phyloP scores from a whole-genome alignment of 2,329 filamentous ascomycete genomes.

The Pseudogymnoascus sp. region DNA sequence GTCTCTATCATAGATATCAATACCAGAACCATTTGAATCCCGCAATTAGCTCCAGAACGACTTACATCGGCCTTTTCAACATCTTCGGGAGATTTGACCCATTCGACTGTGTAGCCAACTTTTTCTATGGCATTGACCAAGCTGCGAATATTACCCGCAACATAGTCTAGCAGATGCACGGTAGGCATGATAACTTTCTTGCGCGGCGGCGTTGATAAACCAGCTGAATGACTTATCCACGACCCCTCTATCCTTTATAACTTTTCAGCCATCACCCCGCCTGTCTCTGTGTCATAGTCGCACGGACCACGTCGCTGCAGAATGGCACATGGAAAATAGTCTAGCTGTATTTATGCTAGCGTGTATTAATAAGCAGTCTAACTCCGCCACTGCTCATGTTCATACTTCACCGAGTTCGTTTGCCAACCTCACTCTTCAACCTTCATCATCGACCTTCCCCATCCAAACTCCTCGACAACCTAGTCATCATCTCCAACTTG shows the following conservation, averaged over 20 bases:
- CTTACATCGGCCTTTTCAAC: slow-evolving; percentile 75
- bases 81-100: slow-evolving; percentile 79
- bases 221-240: slow-evolving; percentile 1
- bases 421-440: neutral
- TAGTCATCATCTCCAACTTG: neutral
- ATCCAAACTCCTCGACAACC: neutral
- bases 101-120: slow-evolving; percentile 85
- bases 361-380: neutral
- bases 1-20: slow-evolving; percentile 49
- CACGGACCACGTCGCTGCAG: neutral
- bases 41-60: slow-evolving; percentile 10
- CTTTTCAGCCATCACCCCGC: neutral
- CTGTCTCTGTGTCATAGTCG: neutral
- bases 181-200: slow-evolving; percentile 51
- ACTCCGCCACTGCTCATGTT: slow-evolving; percentile 1
- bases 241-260: slow-evolving; percentile 6
- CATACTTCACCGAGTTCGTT: neutral
- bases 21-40: slow-evolving; percentile 1
- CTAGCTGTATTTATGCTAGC: neutral
- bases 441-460: slow-evolving; percentile 4
- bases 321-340: neutral
- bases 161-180: slow-evolving; percentile 76
- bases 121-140: slow-evolving; percentile 97
- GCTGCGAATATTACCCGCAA: slow-evolving; percentile 91
- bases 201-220: neutral